Evolutionary conservation across 2,329 filamentous ascomycete species (phyloP).

Genomic region (Aspergillus felis): DNA sequence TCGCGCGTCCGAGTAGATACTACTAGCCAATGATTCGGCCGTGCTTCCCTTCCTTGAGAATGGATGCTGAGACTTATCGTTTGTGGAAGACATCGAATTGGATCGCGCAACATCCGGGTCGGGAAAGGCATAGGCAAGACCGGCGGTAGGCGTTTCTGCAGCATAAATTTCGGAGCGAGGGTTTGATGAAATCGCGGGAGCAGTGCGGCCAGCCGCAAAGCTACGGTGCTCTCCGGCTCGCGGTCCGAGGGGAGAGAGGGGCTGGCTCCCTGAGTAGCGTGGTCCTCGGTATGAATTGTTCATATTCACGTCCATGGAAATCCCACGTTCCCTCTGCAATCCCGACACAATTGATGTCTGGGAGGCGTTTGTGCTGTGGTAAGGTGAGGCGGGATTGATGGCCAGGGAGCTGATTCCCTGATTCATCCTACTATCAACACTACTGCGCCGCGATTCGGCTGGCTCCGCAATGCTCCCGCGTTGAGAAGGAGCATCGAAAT

Average conservation of each 20-base stretch:
- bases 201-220: slow-evolving; percentile 44
- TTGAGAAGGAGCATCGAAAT: slow-evolving; percentile 49
- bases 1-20: slow-evolving; percentile 44
- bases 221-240: slow-evolving; percentile 38
- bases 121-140: slow-evolving; percentile 50
- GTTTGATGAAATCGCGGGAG: slow-evolving; percentile 47
- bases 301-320: slow-evolving; percentile 36
- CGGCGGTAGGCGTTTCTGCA: slow-evolving; percentile 47
- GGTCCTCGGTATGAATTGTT: slow-evolving; percentile 35
- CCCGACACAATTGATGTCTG: slow-evolving; percentile 44
- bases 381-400: slow-evolving; percentile 46
- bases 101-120: slow-evolving; percentile 44
- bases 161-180: slow-evolving; percentile 49
- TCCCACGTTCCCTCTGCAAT: slow-evolving; percentile 42
- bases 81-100: slow-evolving; percentile 33
- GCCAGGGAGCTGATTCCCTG: slow-evolving; percentile 47
- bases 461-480: slow-evolving; percentile 39
- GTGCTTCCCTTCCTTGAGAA: slow-evolving; percentile 46
- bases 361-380: slow-evolving; percentile 45
- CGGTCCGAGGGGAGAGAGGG: slow-evolving; percentile 40
- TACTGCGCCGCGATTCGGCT: slow-evolving; percentile 47
- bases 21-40: slow-evolving; percentile 45
- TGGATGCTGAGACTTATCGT: slow-evolving; percentile 28
- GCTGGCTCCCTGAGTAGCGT: slow-evolving; percentile 38
- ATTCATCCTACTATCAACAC: slow-evolving; percentile 48